Conservation (phyloP, 768 basidiomycete species). For the Pulveroboletus sp. region DNA sequence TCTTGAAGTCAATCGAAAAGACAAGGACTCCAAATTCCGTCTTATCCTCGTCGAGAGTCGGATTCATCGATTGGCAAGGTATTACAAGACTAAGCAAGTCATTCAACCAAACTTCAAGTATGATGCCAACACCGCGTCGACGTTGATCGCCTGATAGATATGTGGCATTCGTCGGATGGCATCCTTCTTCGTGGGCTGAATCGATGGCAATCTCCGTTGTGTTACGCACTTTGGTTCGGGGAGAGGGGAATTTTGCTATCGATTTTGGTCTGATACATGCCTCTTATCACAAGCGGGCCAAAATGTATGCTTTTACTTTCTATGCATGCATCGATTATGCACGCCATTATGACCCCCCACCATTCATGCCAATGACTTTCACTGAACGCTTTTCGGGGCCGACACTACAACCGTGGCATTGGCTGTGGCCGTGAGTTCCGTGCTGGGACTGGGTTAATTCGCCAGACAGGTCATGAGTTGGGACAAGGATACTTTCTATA, state of each 20-base stretch:
- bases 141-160: slow-evolving; percentile 65
- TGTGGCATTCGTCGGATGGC: background rate
- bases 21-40: slow-evolving; percentile 97
- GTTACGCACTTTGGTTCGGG: background rate
- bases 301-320: slow-evolving; percentile 20
- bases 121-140: slow-evolving; percentile 92
- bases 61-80: slow-evolving; percentile 95
- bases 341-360: background rate
- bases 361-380: background rate
- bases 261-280: slow-evolving; percentile 7
- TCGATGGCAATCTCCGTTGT: background rate
- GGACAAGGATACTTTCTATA: too few relatives aligned
- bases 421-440: too few relatives aligned
- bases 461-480: too few relatives aligned
- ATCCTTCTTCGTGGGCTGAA: background rate
- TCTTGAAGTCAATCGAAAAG: slow-evolving; percentile 95
- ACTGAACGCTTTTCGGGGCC: too few relatives aligned
- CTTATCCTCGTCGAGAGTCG: slow-evolving; percentile 98
- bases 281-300: slow-evolving; percentile 5
- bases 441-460: too few relatives aligned
- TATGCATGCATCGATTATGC: slow-evolving; percentile 17
- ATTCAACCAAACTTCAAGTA: slow-evolving; percentile 98
- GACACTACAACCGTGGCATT: too few relatives aligned
- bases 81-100: slow-evolving; percentile 99
- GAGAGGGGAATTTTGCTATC: background rate